phyloP scores from a whole-genome alignment of 2,329 filamentous ascomycete species.

The Fusarium nanum region DNA sequence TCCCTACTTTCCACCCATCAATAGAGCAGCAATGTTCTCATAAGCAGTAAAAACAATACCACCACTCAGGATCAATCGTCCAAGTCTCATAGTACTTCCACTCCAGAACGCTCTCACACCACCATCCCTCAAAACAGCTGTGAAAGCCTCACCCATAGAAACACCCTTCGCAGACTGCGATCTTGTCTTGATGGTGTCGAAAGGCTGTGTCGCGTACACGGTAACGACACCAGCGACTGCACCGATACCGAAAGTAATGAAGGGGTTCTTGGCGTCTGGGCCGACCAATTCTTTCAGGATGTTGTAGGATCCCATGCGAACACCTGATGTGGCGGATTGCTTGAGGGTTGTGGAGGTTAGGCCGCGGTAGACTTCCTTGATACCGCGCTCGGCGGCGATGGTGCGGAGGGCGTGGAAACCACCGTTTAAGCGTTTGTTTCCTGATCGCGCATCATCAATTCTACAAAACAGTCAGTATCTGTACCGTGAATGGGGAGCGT shows the following conservation, averaged over 20 bases:
- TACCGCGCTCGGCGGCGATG: constrained; percentile 55
- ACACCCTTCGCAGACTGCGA: constrained; percentile 69
- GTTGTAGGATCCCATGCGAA: constrained; percentile 63
- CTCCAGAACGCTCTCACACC: constrained; percentile 73
- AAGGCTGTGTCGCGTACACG: constrained; percentile 69
- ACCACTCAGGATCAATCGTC: constrained; percentile 72
- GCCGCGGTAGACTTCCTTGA: constrained; percentile 58
- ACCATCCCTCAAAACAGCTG: constrained; percentile 65
- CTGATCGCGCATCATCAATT: constrained; percentile 53
- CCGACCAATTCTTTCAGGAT: constrained; percentile 53
- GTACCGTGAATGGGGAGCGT: too few species aligned
- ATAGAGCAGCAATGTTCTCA: constrained; percentile 60
- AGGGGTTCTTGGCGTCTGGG: constrained; percentile 40
- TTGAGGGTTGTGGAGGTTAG: constrained; percentile 60
- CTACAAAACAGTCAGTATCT: constrained; percentile 13
- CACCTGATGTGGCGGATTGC: constrained; percentile 60
- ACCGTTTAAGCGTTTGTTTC: constrained; percentile 45
- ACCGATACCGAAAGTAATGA: constrained; percentile 70
- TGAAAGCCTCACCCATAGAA: constrained; percentile 67
- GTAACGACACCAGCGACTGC: constrained; percentile 70
- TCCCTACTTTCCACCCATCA: constrained; percentile 16
- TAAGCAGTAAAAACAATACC: constrained; percentile 74
- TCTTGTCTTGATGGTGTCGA: constrained; percentile 73
- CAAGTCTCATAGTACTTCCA: constrained; percentile 75
- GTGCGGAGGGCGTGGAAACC: constrained; percentile 49